A percentile compares a stretch with the other conserved stretches of the same genome.
Evolutionary conservation across 2,329 filamentous ascomycete genomes (phyloP).

Genomic region (Ophiostoma sp.): DNA sequence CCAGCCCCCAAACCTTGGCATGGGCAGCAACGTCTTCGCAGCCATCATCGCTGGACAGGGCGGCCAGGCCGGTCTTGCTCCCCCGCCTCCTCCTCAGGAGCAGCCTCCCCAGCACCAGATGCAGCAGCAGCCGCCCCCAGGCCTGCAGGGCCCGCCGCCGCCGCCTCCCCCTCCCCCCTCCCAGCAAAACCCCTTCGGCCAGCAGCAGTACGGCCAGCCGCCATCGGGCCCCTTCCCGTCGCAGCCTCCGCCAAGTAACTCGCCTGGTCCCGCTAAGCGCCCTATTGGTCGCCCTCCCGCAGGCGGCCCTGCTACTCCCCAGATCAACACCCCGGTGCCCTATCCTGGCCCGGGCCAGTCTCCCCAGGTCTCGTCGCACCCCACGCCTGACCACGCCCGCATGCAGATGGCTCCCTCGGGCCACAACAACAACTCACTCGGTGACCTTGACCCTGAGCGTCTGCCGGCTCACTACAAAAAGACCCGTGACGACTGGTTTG

Average conservation of each 20-base stretch:
- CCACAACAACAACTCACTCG: slow-evolving; percentile 59
- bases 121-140: slow-evolving; percentile 72
- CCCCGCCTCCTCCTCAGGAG: slow-evolving; percentile 65
- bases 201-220: slow-evolving; percentile 55
- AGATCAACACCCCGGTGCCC: slow-evolving; percentile 81
- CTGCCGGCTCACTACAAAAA: slow-evolving; percentile 84
- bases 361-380: slow-evolving; percentile 74
- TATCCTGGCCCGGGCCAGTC: slow-evolving; percentile 79
- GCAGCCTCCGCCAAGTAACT: slow-evolving; percentile 78
- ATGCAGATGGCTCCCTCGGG: slow-evolving; percentile 47
- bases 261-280: slow-evolving; percentile 78
- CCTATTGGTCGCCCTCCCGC: slow-evolving; percentile 61
- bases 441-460: slow-evolving; percentile 80
- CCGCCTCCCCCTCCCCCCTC: slow-evolving; percentile 55
- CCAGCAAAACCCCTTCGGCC: slow-evolving; percentile 64
- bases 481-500: slow-evolving; percentile 87
- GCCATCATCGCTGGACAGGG: slow-evolving; percentile 89
- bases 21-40: slow-evolving; percentile 88
- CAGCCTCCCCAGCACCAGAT: slow-evolving; percentile 58
- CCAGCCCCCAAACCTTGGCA: slow-evolving; percentile 82
- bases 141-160: slow-evolving; percentile 50
- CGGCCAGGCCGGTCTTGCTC: slow-evolving; percentile 75
- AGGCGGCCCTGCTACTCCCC: slow-evolving; percentile 74
- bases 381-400: slow-evolving; percentile 62
- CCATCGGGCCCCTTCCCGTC: slow-evolving; percentile 67